These are phyloP conservation scores for Gossypium davidsonii DNA, from an alignment of 441 rosid species.

Conservation along the genomic window DNA sequence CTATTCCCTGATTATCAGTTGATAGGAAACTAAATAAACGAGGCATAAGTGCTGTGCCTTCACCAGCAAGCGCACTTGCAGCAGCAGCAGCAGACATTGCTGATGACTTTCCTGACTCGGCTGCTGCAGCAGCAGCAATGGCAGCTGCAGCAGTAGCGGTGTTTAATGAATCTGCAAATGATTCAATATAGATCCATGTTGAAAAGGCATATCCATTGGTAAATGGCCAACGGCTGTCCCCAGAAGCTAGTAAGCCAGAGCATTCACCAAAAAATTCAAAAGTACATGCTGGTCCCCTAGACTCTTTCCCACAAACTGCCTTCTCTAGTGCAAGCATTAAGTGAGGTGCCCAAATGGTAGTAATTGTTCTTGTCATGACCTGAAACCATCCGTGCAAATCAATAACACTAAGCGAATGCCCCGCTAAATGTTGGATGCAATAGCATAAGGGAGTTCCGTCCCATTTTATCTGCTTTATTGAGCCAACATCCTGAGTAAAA, in stretches of 20 bases:
- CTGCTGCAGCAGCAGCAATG: conserved; percentile 98
- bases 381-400: conserved; percentile 83
- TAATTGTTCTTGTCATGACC: conserved; percentile 52
- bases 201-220: conserved; percentile 88
- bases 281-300: conserved; percentile 87
- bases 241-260: conserved; percentile 99
- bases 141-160: conserved; percentile 98
- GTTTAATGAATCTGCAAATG: conserved; percentile 96
- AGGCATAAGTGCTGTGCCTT: conserved; percentile 98
- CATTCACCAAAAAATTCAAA: conserved; percentile 99
- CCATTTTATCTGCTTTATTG: conserved; percentile 47
- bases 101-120: conserved; percentile 94
- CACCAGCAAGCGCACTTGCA: conserved; percentile 99
- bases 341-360: conserved; percentile 60
- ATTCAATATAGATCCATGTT: conserved; percentile 96
- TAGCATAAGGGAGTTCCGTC: conserved; percentile 66
- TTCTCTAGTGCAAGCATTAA: conserved; percentile 83
- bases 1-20: conserved; percentile 95
- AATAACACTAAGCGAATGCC: conserved; percentile 77
- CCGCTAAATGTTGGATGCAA: conserved; percentile 87
- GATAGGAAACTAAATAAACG: conserved; percentile 95
- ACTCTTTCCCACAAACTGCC: conserved; percentile 90
- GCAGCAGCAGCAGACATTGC: conserved; percentile 98
- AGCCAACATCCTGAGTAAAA: conserved; percentile 57
- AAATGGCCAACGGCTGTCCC: conserved; percentile 99